phyloP scores from a whole-genome alignment of 2,329 filamentous ascomycete genomes.

The Metarhizium humberi region DNA sequence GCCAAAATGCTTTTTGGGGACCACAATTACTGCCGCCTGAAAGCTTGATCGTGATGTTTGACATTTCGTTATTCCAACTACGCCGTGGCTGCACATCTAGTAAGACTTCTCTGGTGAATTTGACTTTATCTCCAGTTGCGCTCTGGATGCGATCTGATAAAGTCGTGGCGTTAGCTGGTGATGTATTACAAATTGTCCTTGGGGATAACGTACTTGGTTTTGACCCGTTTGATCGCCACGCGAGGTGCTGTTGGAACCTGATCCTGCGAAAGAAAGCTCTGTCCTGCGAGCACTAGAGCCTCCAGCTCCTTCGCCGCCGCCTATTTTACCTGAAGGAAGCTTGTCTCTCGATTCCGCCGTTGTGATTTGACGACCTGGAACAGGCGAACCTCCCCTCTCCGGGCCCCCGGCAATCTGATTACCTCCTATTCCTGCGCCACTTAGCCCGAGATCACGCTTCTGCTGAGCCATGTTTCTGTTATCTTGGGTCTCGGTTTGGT shows the following conservation, averaged over 20 bases:
- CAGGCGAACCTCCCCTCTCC: conserved; percentile 7
- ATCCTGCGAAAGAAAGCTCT: conserved; percentile 14
- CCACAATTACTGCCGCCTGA: no score
- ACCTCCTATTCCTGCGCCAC: conserved; percentile 22
- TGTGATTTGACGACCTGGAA: conserved; percentile 11
- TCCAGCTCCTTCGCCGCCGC: conserved; percentile 21
- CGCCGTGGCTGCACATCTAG: no score
- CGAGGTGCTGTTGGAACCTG: conserved; percentile 1
- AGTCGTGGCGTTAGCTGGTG: not conserved
- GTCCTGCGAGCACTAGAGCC: conserved; percentile 18
- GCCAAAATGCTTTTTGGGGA: no score
- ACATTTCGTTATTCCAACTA: no score
- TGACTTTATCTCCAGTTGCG: not conserved
- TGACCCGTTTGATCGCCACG: not conserved
- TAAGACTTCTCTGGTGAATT: not conserved
- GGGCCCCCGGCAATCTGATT: conserved; percentile 21
- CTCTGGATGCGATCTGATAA: not conserved
- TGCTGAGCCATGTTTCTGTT: conserved; percentile 13
- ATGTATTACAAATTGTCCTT: not conserved
- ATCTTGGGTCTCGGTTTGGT: conserved; percentile 8
- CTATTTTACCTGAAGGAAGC: conserved; percentile 23
- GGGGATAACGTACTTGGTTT: not conserved
- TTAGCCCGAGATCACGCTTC: conserved; percentile 21
- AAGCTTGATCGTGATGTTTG: no score
- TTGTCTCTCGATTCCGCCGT: conserved; percentile 18